phyloP scores from a whole-genome alignment of 1,284 basidiomycete genomes.

The Entoloma clypeatum region DNA sequence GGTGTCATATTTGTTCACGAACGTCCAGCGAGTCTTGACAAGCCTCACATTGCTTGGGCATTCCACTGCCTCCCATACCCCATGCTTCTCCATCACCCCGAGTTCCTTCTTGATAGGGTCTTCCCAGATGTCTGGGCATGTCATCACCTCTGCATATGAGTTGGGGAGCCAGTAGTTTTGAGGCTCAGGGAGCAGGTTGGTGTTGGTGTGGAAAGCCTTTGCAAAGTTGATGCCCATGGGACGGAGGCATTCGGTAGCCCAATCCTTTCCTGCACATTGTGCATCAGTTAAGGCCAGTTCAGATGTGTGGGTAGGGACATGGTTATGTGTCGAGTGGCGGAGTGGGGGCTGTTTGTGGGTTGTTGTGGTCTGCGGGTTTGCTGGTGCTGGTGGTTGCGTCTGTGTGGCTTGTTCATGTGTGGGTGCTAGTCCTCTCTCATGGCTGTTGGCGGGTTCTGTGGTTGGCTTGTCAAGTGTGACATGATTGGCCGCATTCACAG shows the following conservation, averaged over 20 bases:
- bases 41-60: no score
- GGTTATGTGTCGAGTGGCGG: neutral
- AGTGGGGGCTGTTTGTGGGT: no score
- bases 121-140: neutral
- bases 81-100: no score
- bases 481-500: neutral
- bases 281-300: conserved; percentile 2
- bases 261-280: neutral
- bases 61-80: no score
- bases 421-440: no score
- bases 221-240: neutral
- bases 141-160: conserved; percentile 1
- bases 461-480: neutral
- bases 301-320: neutral
- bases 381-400: no score
- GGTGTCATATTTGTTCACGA: no score
- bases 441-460: no score
- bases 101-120: no score
- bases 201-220: neutral
- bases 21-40: no score
- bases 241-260: neutral
- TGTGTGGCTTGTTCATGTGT: no score
- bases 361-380: no score
- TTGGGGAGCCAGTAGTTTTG: neutral
- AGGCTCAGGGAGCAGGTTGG: neutral